Conservation (phyloP, 306 rosid species). For the Vachellia pachyceras region DNA sequence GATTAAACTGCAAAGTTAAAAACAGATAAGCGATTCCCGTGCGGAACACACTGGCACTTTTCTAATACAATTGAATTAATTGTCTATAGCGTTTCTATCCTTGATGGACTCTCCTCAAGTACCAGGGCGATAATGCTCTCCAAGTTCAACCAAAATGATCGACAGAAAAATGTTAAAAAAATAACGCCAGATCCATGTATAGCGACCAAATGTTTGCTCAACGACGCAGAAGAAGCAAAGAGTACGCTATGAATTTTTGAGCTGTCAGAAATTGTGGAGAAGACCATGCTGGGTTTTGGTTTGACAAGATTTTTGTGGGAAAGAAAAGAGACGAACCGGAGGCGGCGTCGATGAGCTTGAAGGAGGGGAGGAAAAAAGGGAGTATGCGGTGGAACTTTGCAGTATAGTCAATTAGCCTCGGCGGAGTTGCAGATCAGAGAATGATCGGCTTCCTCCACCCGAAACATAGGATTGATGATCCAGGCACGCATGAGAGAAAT, state of each 20-base stretch:
- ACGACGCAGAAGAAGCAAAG: conserved; percentile 1
- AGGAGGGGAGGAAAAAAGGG: not conserved
- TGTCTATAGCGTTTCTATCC: not conserved
- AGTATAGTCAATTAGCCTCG: not conserved
- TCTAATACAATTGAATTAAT: not conserved
- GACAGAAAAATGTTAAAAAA: not conserved
- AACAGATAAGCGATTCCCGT: not conserved
- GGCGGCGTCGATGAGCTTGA: not conserved
- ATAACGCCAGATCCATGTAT: not conserved
- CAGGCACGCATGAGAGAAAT: not conserved
- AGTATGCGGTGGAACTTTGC: not conserved
- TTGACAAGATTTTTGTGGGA: not conserved
- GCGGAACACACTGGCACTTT: not conserved
- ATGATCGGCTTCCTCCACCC: not conserved
- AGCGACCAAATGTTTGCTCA: not conserved
- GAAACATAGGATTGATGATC: not conserved
- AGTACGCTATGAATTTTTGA: not conserved
- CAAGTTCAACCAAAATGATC: not conserved
- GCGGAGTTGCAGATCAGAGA: not conserved
- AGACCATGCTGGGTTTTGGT: not conserved
- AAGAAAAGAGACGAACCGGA: not conserved
- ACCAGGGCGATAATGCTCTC: not conserved
- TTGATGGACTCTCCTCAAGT: not conserved
- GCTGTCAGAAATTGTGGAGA: not conserved
- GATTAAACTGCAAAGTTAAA: not conserved